Percentiles rank a stretch among this genome's conserved stretches.
These are phyloP conservation scores for Calendula officinalis DNA, from an alignment of 129 eudicot species.

Conservation along the genomic window DNA sequence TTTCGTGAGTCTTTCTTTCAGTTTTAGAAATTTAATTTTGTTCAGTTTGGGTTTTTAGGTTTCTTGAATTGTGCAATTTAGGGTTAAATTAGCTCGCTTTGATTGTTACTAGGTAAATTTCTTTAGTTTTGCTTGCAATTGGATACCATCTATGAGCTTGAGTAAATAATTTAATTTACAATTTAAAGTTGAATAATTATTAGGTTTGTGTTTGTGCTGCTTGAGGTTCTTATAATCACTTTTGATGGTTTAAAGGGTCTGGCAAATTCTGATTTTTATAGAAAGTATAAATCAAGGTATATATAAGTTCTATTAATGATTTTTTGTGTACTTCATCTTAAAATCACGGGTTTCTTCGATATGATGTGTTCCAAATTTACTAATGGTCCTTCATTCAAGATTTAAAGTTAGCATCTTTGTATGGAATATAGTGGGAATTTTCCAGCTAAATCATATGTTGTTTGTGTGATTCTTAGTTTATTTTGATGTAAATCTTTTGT, in stretches of 20 bases:
- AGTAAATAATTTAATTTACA: background rate
- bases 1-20: slow-evolving; percentile 61
- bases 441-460: slow-evolving; percentile 17
- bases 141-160: background rate
- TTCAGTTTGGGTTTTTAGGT: slow-evolving; percentile 5
- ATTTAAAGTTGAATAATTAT: background rate
- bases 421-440: background rate
- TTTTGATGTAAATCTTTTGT: slow-evolving; percentile 17
- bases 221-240: slow-evolving; percentile 4
- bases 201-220: background rate
- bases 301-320: background rate
- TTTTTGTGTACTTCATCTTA: background rate
- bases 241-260: background rate
- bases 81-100: background rate
- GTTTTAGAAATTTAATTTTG: background rate
- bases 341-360: background rate
- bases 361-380: background rate
- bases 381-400: background rate
- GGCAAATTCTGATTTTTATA: no score
- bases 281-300: no score
- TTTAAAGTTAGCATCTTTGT: slow-evolving; percentile 7
- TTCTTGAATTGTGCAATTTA: slow-evolving; percentile 9
- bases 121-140: slow-evolving; percentile 1
- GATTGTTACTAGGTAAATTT: slow-evolving; percentile 1
- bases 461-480: slow-evolving; percentile 14